A percentile compares a stretch with the other conserved stretches of the same genome.
phyloP scores from a whole-genome alignment of 257 asterid genomes.

The Misopates orontium region DNA sequence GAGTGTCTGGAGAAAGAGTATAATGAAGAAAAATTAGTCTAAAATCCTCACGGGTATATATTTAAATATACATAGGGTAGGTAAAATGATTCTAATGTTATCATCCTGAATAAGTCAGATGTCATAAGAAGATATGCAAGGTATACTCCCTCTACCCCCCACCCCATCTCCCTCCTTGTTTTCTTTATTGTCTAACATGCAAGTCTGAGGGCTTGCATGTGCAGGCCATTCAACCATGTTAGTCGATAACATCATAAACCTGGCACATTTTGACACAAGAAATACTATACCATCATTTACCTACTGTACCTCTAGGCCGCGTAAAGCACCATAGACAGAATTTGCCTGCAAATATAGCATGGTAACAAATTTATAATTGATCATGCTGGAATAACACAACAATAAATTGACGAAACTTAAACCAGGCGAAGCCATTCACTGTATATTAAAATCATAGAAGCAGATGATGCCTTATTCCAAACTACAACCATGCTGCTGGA shows the following conservation, averaged over 20 bases:
- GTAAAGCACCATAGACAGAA: slow-evolving; percentile 78
- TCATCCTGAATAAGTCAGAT: background rate
- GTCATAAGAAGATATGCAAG: slow-evolving; percentile 6
- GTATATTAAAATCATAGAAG: slow-evolving; percentile 9
- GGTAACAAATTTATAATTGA: slow-evolving; percentile 27
- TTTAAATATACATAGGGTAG: slow-evolving; percentile 2
- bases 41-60: slow-evolving; percentile 14
- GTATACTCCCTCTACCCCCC: slow-evolving; percentile 1
- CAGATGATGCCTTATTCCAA: slow-evolving; percentile 10
- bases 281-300: slow-evolving; percentile 4
- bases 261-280: slow-evolving; percentile 19
- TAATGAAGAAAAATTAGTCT: slow-evolving; percentile 25
- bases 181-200: slow-evolving; percentile 9
- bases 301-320: slow-evolving; percentile 81
- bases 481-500: background rate
- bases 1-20: slow-evolving; percentile 55
- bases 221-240: too few species aligned
- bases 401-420: slow-evolving; percentile 2
- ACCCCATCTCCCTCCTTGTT: slow-evolving; percentile 7
- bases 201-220: background rate
- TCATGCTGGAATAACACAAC: slow-evolving; percentile 11
- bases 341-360: slow-evolving; percentile 66
- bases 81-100: slow-evolving; percentile 1
- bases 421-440: slow-evolving; percentile 8
- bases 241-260: slow-evolving; percentile 18